Base-by-base conservation (phyloP, 768 basidiomycete species). In the Boletus vinaceobasis region DNA sequence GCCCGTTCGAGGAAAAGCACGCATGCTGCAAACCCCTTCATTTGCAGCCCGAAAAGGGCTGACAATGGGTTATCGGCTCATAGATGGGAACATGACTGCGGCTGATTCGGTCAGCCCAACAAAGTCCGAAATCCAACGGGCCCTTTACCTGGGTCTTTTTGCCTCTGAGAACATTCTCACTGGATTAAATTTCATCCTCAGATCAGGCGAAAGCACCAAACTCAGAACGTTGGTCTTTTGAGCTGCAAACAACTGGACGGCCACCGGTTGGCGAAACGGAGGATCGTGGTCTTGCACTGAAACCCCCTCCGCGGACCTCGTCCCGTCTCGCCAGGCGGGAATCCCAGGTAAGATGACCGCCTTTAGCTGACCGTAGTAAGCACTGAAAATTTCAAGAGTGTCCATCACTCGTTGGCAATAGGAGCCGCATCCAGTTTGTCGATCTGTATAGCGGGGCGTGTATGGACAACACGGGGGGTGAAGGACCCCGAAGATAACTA, bases 401-500 rank as follows among this genome's bases (percentile, higher is more conserved):
- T 55, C 38, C 63, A 2, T 4, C 59, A 65, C 56, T 59, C 53
- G 56, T 45, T 48, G 59, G 59, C 46, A 58, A 55, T 53, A 45
- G 46, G 53, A 44, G 36, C 46, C 43, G 40, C 52, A 55, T 57
- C 35, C 33, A 55, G 49, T 47, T 26, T 39, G 57, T 55, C 57
- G 60, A 66, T 66, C 60, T 44, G 55, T 52, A 52, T n/a, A 33
- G 63, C 52, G 52, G 48, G 50, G 52, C 48, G 47, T 48, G 17
- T 11, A 15, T n/a, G 31, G 11, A 44, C 49, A 43, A 52, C 23
- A 23, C 23, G 31, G 38, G 21, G 19, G 37, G 35, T 4, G 26
- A 39, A 48, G 60, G 70, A 71, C 68, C 68, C 68, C 70, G 53
- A 57, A 43, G 32, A 60, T 60, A 4, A 47, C 6, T 8, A 50